These are phyloP conservation scores for Dichotomopilus funicola DNA, from an alignment of 2,329 filamentous ascomycete species.

Conservation along the genomic window DNA sequence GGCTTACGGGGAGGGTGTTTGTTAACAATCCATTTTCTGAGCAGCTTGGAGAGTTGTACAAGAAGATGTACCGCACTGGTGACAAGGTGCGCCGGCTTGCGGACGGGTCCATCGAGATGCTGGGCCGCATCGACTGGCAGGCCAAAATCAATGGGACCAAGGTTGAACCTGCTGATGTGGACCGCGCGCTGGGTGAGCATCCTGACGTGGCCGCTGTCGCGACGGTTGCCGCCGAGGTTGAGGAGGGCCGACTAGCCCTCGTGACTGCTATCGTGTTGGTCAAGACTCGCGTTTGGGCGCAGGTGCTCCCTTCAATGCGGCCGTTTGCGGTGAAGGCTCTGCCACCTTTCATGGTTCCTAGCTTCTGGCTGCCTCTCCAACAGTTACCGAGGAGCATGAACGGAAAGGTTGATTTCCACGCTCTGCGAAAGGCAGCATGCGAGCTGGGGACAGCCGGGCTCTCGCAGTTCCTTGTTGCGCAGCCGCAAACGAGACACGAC, in stretches of 20 bases:
- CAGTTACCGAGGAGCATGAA: not conserved
- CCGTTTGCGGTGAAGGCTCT: not conserved
- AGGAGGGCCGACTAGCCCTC: not conserved
- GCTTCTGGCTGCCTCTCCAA: not conserved
- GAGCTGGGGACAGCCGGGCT: not conserved
- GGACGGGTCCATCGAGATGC: not conserved
- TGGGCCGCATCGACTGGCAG: not conserved
- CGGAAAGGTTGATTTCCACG: not conserved
- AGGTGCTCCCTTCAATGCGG: no score
- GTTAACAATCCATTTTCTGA: not conserved
- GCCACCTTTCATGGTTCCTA: not conserved
- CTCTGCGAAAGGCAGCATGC: not conserved
- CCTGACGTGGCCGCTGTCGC: not conserved
- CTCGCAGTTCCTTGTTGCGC: not conserved
- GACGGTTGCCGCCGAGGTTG: not conserved
- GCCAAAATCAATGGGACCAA: not conserved
- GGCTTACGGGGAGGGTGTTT: not conserved
- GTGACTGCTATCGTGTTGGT: not conserved
- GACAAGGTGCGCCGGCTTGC: not conserved
- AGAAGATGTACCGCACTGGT: not conserved
- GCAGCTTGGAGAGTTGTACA: no score
- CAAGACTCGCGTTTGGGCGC: not conserved
- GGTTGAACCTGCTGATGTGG: not conserved
- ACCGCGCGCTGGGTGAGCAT: not conserved
- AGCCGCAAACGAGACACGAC: not conserved